phyloP scores from a whole-genome alignment of 2,329 filamentous ascomycete species.

The Exophiala mesophila region DNA sequence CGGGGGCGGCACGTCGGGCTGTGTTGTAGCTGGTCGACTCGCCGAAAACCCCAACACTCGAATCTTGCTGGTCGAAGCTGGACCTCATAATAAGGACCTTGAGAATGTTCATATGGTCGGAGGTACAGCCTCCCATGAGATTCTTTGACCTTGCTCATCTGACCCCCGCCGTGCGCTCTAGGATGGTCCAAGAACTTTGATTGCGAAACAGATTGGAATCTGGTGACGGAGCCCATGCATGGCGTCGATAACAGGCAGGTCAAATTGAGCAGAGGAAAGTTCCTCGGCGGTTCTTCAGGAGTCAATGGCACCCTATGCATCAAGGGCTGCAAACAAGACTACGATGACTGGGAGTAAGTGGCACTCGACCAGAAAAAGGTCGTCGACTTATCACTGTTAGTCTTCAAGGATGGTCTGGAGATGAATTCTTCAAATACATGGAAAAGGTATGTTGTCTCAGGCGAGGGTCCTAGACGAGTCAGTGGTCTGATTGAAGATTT shows the following conservation, averaged over 20 bases:
- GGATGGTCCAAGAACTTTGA: conserved; percentile 42
- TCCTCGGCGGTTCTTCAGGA: conserved; percentile 41
- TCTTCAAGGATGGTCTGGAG: conserved; percentile 48
- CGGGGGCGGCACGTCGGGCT: conserved; percentile 46
- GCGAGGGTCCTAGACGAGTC: conserved; percentile 35
- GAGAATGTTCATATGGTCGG: conserved; percentile 45
- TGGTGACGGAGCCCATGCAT: conserved; percentile 37
- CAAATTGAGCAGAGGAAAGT: conserved; percentile 41
- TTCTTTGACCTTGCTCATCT: not conserved
- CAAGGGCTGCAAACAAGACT: conserved; percentile 41
- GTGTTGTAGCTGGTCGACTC: conserved; percentile 46
- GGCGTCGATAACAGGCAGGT: conserved; percentile 39
- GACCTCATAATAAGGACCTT: conserved; percentile 41
- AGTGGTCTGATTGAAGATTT: not conserved
- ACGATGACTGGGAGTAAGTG: conserved; percentile 52
- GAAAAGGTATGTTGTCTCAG: too few relatives aligned
- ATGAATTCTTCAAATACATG: conserved; percentile 56
- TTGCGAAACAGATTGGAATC: conserved; percentile 42
- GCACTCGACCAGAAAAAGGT: too few relatives aligned
- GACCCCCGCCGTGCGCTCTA: not conserved
- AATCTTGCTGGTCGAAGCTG: conserved; percentile 46
- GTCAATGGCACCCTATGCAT: conserved; percentile 43
- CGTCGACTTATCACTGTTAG: conserved; percentile 42
- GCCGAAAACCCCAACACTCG: conserved; percentile 41
- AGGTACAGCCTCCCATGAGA: conserved; percentile 22